Base-by-base conservation (phyloP, 225 moss, liverwort and hornwort species). In the Rhytidiadelphus loreus region DNA sequence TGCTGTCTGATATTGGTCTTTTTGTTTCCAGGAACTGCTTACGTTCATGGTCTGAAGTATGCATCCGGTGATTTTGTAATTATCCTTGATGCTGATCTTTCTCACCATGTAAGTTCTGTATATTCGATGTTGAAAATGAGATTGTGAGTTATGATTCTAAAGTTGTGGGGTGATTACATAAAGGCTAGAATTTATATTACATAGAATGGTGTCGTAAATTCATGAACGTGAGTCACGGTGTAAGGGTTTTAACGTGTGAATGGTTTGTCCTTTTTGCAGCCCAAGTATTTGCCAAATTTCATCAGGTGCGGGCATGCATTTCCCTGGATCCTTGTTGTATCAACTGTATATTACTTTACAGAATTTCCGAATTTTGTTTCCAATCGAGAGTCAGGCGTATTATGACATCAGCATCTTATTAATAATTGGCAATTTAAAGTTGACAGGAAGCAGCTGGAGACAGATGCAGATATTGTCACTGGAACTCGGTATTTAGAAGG, bases 81-180 rank as follows among this genome's bases (percentile, higher is more conserved):
- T 13, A 96, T 98, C 82, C 91, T 98, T 93, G 96, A 98, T 93
- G 96, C 96, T 52, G 96, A 98, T 91, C 96, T 98, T 66, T 98
- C 98, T 90, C 96, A 98, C 87, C 96, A 98, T 93, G 95, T 95
- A 88, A 92, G 91, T 81, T 88, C 82, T 52, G 80, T 77, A 43
- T 23, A 37, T 62, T 74, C 61, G 86, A 52, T 85, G 50, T 77
- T 86, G 60, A 86, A 69, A 39, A 48, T 41, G 50, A 85, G 28
- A 39, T 60, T 19, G 22, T 55, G 85, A 90, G 81, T 66, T 59
- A 48, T 72, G 83, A 62, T 80, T 55, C 15, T 29, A 33, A 80
- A 84, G 25, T 68, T 85, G 58, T 81, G 18, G n/a, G 23, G 58
- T 37, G 15, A 77, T 55, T 46, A 24, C 16, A 37, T 37, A 18